Evolutionary conservation across 805 yeast species (phyloP), one percentile per base, ranked within the genome.

Genomic region (Hanseniaspora occidentalis): DNA sequence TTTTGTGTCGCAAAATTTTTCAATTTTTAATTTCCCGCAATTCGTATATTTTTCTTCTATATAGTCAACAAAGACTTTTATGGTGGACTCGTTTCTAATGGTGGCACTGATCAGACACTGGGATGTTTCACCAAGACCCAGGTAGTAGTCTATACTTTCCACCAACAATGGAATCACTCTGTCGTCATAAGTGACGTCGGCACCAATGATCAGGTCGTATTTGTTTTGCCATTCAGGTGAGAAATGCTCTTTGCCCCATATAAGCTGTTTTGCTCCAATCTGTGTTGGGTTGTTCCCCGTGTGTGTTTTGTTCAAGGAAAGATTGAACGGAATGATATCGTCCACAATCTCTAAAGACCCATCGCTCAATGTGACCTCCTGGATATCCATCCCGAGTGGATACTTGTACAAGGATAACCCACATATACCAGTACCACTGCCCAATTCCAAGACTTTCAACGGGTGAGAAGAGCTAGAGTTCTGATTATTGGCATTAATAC

Each of bases 341-440:
- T 29, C 33, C 4, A 29, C 33, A n/a, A 29, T 29, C 8, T 29
- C 33, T 18, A n/a, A 18, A 29, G 33, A 29, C 33, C 33, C 33
- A 29, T 29, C 33, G 16, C 18, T 29, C 18, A 29, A 8, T n/a
- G 33, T 29, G 10, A 29, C 18, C 8, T 29, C 29, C 8, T 25
- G 14, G 11, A 25, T 25, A 13, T 25, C 4, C 8, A 25, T 13
- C 9, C 29, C 29, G 14, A 25, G 5, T 14, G 29, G 29, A 29
- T n/a, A 29, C 14, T 33, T 33, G 36, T 18, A 33, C 14, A 38
- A 31, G 24, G 31, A 26, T 9, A 38, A 34, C 1, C 88, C 76
- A 1, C 83, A 79, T 6, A 89, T 60, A 0, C 96, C 96, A 0
- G 96, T 85, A 0, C 97, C 97, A 9, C 92, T 72, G 0, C 97